phyloP scores from a whole-genome alignment of 495 filamentous ascomycete genomes.

The Sporormia fimetaria region DNA sequence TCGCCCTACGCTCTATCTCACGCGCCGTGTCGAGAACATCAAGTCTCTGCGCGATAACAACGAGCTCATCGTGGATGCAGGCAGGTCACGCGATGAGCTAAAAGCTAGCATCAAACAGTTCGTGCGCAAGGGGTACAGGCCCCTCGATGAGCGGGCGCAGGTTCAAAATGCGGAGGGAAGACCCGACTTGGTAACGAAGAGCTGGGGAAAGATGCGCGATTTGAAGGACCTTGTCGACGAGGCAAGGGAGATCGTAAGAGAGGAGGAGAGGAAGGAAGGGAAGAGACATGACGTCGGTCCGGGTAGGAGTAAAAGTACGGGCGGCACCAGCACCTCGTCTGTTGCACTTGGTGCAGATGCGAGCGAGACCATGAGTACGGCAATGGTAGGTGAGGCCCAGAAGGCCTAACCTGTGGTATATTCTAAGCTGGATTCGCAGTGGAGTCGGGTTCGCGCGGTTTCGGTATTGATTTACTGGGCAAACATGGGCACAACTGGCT shows the following conservation, averaged over 20 bases:
- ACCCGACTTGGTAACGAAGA: conserved; percentile 4
- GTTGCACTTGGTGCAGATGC: too few relatives aligned
- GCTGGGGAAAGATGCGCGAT: conserved; percentile 7
- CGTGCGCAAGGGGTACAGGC: conserved; percentile 11
- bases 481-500: too few relatives aligned
- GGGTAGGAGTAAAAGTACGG: conserved; percentile 5
- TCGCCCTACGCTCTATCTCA: conserved; percentile 43
- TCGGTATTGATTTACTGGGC: too few relatives aligned
- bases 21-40: conserved; percentile 46
- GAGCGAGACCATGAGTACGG: too few relatives aligned
- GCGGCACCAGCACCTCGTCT: too few relatives aligned
- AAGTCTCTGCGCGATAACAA: conserved; percentile 25
- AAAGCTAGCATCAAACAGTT: conserved; percentile 13
- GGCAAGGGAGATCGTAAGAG: conserved; percentile 13
- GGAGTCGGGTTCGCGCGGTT: too few relatives aligned
- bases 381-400: too few relatives aligned
- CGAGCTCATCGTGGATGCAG: conserved; percentile 18
- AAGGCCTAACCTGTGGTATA: too few relatives aligned
- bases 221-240: conserved; percentile 16
- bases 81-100: conserved; percentile 2
- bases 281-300: neutral
- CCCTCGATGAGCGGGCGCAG: conserved; percentile 7
- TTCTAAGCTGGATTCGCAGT: too few relatives aligned
- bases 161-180: conserved; percentile 12
- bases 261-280: conserved; percentile 6